These are phyloP conservation scores for Saturnispora ahearnii DNA, from an alignment of 805 yeast species.

Conservation along the genomic window DNA sequence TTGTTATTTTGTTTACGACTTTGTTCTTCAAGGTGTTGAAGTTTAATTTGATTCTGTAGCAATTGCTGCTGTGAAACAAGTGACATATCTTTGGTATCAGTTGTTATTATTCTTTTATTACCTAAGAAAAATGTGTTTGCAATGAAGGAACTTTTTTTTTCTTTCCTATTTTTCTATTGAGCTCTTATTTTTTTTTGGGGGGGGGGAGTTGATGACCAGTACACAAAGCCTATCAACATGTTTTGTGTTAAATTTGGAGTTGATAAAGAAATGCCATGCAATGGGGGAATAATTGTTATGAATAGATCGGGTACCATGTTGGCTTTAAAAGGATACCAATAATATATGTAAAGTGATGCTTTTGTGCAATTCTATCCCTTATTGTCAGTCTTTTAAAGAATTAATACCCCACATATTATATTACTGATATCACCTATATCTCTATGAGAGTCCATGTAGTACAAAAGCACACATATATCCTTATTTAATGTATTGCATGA, in stretches of 20 bases:
- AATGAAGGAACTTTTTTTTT: background rate
- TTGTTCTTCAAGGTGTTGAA: constrained; percentile 36
- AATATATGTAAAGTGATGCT: too few species aligned
- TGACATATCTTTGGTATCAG: background rate
- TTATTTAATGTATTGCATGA: too few species aligned
- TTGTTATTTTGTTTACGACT: constrained; percentile 36
- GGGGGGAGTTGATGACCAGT: background rate
- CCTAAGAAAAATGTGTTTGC: background rate
- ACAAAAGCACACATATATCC: too few species aligned
- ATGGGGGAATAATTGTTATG: too few species aligned
- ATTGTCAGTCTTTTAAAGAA: too few species aligned
- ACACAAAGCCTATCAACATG: background rate
- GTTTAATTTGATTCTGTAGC: constrained; percentile 37
- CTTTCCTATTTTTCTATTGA: background rate
- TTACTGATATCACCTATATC: too few species aligned
- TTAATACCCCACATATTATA: too few species aligned
- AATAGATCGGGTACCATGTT: background rate
- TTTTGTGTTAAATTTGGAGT: background rate
- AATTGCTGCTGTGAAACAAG: constrained; percentile 37
- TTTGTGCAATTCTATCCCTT: too few species aligned
- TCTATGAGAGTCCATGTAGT: too few species aligned
- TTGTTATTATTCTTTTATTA: background rate
- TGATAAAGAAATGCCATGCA: background rate
- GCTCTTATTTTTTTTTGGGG: background rate
- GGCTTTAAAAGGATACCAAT: too few species aligned